phyloP scores from a whole-genome alignment of 2,329 filamentous ascomycete species.

The Chaetothyriales sp. region DNA sequence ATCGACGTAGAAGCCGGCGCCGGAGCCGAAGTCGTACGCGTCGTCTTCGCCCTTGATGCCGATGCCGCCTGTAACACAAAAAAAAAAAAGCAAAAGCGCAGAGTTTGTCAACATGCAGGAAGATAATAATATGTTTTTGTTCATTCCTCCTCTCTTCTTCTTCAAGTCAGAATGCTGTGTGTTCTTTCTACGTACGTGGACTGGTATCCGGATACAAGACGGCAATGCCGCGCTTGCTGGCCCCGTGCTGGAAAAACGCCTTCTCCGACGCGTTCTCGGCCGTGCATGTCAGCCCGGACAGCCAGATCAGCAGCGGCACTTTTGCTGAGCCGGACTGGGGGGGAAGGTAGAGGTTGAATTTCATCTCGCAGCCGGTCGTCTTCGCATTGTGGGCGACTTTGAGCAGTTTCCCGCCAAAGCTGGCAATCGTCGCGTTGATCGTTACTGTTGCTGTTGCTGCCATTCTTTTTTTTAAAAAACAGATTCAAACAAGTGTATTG shows the following conservation, averaged over 20 bases:
- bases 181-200: constrained; percentile 46
- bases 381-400: constrained; percentile 79
- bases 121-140: too few species aligned
- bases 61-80: constrained; percentile 45
- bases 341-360: constrained; percentile 81
- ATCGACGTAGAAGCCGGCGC: constrained; percentile 89
- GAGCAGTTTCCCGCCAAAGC: constrained; percentile 84
- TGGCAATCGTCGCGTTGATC: constrained; percentile 75
- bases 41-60: constrained; percentile 74
- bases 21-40: constrained; percentile 77
- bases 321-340: constrained; percentile 48
- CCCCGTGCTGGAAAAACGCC: constrained; percentile 81
- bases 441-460: constrained; percentile 46
- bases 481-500: constrained; percentile 44
- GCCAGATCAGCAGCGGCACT: constrained; percentile 77
- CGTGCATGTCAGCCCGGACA: constrained; percentile 88
- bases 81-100: too few species aligned
- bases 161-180: too few species aligned
- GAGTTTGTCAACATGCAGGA: too few species aligned
- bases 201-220: constrained; percentile 91
- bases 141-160: neutral
- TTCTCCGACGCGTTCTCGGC: constrained; percentile 64
- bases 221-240: constrained; percentile 69
- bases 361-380: constrained; percentile 74
- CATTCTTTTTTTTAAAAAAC: too few species aligned